Evolutionary conservation across 225 moss, liverwort and hornwort genomes (phyloP), one percentile per base, ranked within the genome.

Genomic region (Pleurozium schreberi): DNA sequence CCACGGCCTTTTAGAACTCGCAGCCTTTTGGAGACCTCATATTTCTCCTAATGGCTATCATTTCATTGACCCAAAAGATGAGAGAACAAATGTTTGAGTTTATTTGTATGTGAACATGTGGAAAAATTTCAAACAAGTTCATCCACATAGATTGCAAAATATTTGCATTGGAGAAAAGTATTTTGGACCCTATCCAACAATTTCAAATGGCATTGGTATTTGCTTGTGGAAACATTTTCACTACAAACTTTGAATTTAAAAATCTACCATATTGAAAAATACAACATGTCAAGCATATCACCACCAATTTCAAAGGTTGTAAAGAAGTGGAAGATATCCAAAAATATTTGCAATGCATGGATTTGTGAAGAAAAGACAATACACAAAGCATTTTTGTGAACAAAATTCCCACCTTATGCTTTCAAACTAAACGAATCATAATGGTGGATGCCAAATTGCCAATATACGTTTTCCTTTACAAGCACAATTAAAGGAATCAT

Each of bases 121-220:
- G 1, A 15, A 43, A 43, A 9, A 0, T 3, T 5, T 6, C 26
- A 15, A 14, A 14, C 8, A 43, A 26, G 27, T 16, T 43, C 43
- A 3, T 4, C 1, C 0, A 4, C 13, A 40, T 0, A 8, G 0
- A 40, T 40, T 40, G 14, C 13, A 69, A 25, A 14, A 69, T 69
- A 40, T 40, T 23, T 69, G 11, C 7, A n/a, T 68, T 68, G 31
- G 3, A 38, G 11, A 4, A 19, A 19, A 10, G 19, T 5, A 1
- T 8, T 10, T 65, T 34, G 5, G 5, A 36, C 66, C 33, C 1
- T 64, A 0, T 2, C 8, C 9, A 9, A 64, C 64, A 33, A 64
- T 33, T 64, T 34, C 1, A 38, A 3, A 67, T 38, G 20, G 20
- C 11, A 3, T 38, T 11, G 11, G 38, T 0, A 20, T 0, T 3